These are phyloP conservation scores for Arthrobotrys iridis DNA, from an alignment of 2,329 filamentous ascomycete species.

Conservation along the genomic window DNA sequence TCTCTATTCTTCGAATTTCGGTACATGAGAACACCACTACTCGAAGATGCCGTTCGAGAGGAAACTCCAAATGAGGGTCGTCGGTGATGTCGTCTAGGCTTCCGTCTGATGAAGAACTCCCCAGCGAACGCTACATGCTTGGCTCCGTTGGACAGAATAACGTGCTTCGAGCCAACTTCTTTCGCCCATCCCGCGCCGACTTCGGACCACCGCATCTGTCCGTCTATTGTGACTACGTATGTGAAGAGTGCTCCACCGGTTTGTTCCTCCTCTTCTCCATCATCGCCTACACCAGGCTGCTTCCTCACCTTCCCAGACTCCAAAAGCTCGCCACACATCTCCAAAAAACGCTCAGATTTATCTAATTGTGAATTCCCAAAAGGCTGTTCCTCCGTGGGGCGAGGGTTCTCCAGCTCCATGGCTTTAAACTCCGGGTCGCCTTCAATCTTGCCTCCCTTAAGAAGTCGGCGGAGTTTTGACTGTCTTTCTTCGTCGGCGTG, in stretches of 20 bases:
- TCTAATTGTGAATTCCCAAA: constrained; percentile 36
- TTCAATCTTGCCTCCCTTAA: constrained; percentile 42
- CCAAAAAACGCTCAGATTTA: constrained; percentile 45
- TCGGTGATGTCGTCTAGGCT: constrained; percentile 31
- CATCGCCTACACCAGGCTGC: constrained; percentile 27
- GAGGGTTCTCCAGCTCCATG: constrained; percentile 51
- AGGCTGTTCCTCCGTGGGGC: constrained; percentile 33
- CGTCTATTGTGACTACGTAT: constrained; percentile 48
- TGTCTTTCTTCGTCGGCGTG: constrained; percentile 18
- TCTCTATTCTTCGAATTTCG: constrained; percentile 43
- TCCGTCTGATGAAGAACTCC: constrained; percentile 51
- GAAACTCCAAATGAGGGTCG: constrained; percentile 28
- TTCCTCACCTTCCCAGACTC: constrained; percentile 47
- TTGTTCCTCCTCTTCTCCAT: constrained; percentile 46
- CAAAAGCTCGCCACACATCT: constrained; percentile 50
- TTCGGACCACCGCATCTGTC: constrained; percentile 52
- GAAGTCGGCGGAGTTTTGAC: constrained; percentile 36
- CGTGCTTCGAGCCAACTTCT: constrained; percentile 50
- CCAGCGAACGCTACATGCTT: constrained; percentile 51
- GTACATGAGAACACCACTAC: constrained; percentile 16
- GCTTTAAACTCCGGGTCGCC: constrained; percentile 47
- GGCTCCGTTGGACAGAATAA: constrained; percentile 44
- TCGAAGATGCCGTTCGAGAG: constrained; percentile 32
- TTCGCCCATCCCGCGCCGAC: constrained; percentile 44
- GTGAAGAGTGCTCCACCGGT: constrained; percentile 46